Evolutionary conservation across 441 rosid species (phyloP), one percentile per base, ranked within the genome.

Genomic region (Viola pubescens): DNA sequence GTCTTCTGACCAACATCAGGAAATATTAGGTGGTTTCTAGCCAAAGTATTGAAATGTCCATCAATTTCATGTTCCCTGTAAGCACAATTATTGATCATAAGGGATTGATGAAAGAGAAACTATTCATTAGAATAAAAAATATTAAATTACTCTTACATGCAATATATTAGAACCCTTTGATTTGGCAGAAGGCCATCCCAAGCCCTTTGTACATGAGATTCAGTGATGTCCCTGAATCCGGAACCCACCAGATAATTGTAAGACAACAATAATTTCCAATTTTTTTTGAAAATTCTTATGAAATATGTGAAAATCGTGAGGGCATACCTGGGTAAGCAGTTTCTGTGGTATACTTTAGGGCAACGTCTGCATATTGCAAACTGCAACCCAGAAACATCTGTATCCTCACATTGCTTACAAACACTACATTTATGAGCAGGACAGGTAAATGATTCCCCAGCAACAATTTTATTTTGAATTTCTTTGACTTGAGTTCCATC

Each of bases 351-450:
- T n/a, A 79, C 77, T 62, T 69, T 79, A 65, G 89, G 92, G 74
- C 91, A 87, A 53, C 88, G 88, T 65, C 89, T 79, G 62, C 95
- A 83, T 16, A 83, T 59, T 54, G 91, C 85, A 63, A 87, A 80
- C 63, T 81, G 86, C 66, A 78, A 63, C 13, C 73, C 76, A 49
- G 34, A 38, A 19, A 74, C 60, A 55, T 66, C 64, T 59, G 71
- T 73, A 63, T 75, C 70, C 76, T 87, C 89, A 53, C 61, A 50
- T 65, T 59, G 65, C 61, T 67, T 71, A 67, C 91, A 85, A 51
- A 67, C 55, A 59, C 47, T 60, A 61, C 91, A 87, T 63, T 76
- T 81, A 77, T 87, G 91, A 63, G 71, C 66, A 34, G 95, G 89
- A 59, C 89, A 87, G 39, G 59, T 59, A 67, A 85, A 85, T 12